Evolutionary conservation across 345 rosid species (phyloP), one percentile per base, ranked within the genome.

Genomic region (Populus tremula): DNA sequence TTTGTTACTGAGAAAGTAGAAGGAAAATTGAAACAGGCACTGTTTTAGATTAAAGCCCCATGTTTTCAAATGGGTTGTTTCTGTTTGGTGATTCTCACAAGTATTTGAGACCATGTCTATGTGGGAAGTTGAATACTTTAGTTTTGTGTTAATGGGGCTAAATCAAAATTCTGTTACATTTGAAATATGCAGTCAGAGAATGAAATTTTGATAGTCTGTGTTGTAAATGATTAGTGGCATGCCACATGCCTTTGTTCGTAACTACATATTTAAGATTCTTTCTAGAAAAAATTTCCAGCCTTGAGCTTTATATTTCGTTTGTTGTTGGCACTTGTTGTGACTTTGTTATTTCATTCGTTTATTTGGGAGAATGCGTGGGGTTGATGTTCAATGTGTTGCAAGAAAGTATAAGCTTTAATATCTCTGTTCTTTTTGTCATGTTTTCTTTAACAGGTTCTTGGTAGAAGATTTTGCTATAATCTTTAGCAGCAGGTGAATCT

Each of bases 41-140:
- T 35, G 33, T 69, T 69, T 43, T 16, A 49, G 20, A 49, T 49
- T 49, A 49, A 49, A 49, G 2, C 54, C 50, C 54, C 54, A 16
- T 13, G 17, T 5, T 49, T 14, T 49, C 54, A 49, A 25, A 69
- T 69, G 72, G 8, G 35, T 41, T 69, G n/a, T 68, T 43, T 69
- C 17, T 43, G 5, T 41, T 41, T 69, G 56, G 72, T 69, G 56
- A 45, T 39, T 39, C 39, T 23, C 11, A 23, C 25, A n/a, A 69
- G 20, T 17, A 25, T 39, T 61, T 16, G 76, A 61, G 36, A 61
- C 23, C 39, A 13, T 6, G 20, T 73, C 36, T 56, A 16, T 10
- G 66, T 23, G 36, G n/a, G 33, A 61, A 36, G 76, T 39, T 73
- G 56, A 73, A 39, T 73, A 38, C 47, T 73, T 73, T 47, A 18